Conservation (phyloP, 805 yeast genomes). For the Starmerella scarabaei region DNA sequence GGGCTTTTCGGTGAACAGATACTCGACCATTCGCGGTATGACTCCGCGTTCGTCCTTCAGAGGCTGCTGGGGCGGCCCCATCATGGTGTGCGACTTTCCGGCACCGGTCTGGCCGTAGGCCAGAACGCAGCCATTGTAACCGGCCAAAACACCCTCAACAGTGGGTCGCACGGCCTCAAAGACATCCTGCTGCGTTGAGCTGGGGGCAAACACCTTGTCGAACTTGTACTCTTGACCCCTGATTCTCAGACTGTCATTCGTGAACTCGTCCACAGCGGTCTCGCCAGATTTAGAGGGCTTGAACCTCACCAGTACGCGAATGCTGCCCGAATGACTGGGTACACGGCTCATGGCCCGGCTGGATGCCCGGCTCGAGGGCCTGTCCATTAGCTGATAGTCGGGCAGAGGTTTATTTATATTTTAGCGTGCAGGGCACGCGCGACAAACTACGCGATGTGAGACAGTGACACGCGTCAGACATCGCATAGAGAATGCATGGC, state of each 20-base stretch:
- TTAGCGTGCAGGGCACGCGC: too few species aligned
- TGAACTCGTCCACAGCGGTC: slow-evolving; percentile 6
- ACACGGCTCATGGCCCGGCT: slow-evolving; percentile 1
- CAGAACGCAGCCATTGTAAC: slow-evolving; percentile 64
- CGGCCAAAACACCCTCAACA: slow-evolving; percentile 56
- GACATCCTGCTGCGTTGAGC: slow-evolving; percentile 42
- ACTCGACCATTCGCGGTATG: slow-evolving; percentile 58
- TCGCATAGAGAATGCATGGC: too few species aligned
- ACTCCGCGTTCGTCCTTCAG: slow-evolving; percentile 37
- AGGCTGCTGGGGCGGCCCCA: slow-evolving; percentile 33
- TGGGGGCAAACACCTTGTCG: slow-evolving; percentile 49
- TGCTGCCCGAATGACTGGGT: slow-evolving; percentile 1
- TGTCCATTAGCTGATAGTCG: too few species aligned
- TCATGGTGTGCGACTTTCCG: slow-evolving; percentile 67
- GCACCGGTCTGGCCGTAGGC: slow-evolving; percentile 75
- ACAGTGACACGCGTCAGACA: too few species aligned
- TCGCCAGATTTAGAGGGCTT: slow-evolving; percentile 34
- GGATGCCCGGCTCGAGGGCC: slow-evolving; percentile 11
- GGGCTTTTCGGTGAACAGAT: slow-evolving; percentile 43
- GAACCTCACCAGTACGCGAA: slow-evolving; percentile 61
- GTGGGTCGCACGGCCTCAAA: slow-evolving; percentile 50
- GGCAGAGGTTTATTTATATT: too few species aligned
- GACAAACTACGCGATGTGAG: too few species aligned
- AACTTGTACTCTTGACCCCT: slow-evolving; percentile 36
- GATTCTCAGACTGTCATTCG: slow-evolving; percentile 5